phyloP scores from a whole-genome alignment of 2,329 filamentous ascomycete species.

The Hyphodiscus sp. region DNA sequence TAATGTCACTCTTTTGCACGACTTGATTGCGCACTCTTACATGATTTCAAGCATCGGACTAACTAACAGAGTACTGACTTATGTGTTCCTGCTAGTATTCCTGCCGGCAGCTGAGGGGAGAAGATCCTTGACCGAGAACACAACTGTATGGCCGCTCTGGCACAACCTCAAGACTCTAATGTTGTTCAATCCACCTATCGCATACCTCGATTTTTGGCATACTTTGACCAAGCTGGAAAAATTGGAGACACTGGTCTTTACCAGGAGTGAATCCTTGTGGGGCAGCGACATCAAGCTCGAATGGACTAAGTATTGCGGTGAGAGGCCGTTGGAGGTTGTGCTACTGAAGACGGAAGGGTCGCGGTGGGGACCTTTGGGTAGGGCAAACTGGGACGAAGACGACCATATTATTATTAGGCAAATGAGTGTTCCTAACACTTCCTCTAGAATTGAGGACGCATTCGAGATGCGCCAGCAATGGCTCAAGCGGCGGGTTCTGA shows the following conservation, averaged over 20 bases:
- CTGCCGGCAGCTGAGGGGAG: too few species aligned
- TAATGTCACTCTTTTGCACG: too few species aligned
- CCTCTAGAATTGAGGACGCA: conserved; percentile 34
- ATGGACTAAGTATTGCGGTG: neutral
- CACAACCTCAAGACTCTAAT: neutral
- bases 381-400: neutral
- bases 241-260: neutral
- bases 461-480: conserved; percentile 35
- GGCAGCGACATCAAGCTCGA: neutral
- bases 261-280: neutral
- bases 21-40: too few species aligned
- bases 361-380: neutral
- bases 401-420: neutral
- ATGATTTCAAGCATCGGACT: too few species aligned
- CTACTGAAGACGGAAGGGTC: neutral
- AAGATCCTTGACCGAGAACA: too few species aligned
- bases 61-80: too few species aligned
- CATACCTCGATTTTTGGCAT: neutral
- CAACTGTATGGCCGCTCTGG: conserved; percentile 2
- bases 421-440: conserved; percentile 10
- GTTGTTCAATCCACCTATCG: neutral
- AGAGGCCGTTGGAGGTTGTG: neutral
- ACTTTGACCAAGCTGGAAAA: neutral
- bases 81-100: too few species aligned
- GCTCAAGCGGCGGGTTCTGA: conserved; percentile 35